Evolutionary conservation across 345 rosid genomes (phyloP).

Genomic region (Diplotaxis tenuifolia): DNA sequence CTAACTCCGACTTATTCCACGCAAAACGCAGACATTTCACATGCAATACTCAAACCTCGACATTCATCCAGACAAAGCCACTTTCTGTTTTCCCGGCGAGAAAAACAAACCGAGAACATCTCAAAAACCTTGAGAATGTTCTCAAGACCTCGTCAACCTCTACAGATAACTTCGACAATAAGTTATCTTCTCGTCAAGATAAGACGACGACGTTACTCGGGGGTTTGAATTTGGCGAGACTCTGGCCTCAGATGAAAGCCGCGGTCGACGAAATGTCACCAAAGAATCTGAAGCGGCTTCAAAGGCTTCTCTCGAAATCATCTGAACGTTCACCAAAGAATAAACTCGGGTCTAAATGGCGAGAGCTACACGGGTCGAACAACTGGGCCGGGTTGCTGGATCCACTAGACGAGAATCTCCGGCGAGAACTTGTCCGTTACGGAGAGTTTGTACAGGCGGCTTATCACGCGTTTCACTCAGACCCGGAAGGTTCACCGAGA

Average conservation of each 20-base stretch:
- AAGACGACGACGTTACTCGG: conserved; percentile 38
- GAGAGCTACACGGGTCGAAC: conserved; percentile 47
- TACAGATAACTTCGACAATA: background rate
- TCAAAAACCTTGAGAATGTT: conserved; percentile 61
- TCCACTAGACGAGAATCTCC: conserved; percentile 48
- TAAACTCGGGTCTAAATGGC: conserved; percentile 71
- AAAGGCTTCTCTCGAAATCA: conserved; percentile 66
- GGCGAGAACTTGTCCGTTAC: conserved; percentile 48
- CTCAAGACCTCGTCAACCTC: conserved; percentile 21
- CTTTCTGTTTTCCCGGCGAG: background rate
- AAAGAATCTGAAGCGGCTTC: conserved; percentile 60
- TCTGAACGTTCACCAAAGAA: conserved; percentile 83
- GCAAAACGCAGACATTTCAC: conserved; percentile 49
- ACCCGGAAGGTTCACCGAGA: conserved; percentile 57
- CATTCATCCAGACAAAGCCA: conserved; percentile 42
- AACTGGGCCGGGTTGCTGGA: conserved; percentile 52
- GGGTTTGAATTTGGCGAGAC: conserved; percentile 55
- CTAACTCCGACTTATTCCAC: conserved; percentile 43
- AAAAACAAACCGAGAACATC: conserved; percentile 28
- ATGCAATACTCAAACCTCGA: conserved; percentile 44
- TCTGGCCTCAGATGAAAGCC: conserved; percentile 82
- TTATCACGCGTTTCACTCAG: conserved; percentile 64
- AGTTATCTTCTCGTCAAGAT: conserved; percentile 16
- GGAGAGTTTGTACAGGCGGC: conserved; percentile 52
- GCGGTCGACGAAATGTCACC: conserved; percentile 93